Percentiles rank a stretch among this genome's conserved stretches.
phyloP scores from a whole-genome alignment of 2,329 filamentous ascomycete genomes.

The Ceratocystis variospora region DNA sequence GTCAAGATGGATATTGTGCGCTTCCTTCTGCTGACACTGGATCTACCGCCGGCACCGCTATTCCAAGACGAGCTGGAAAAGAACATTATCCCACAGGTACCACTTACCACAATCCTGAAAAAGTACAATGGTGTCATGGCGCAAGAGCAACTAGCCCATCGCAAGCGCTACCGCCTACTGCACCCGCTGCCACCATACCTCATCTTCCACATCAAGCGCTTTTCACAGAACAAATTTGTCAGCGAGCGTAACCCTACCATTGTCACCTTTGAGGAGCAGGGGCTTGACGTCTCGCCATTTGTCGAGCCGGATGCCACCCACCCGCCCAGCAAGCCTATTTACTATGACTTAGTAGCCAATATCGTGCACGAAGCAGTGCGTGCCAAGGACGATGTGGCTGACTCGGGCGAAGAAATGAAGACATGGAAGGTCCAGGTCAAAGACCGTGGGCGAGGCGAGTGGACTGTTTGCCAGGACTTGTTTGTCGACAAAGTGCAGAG shows the following conservation, averaged over 20 bases:
- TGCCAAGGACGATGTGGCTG: constrained; percentile 69
- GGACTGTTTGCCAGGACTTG: constrained; percentile 87
- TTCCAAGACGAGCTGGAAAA: constrained; percentile 91
- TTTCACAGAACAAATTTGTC: constrained; percentile 93
- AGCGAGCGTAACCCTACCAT: constrained; percentile 94
- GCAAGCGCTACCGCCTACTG: constrained; percentile 76
- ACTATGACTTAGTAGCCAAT: constrained; percentile 93
- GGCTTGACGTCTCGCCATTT: constrained; percentile 78
- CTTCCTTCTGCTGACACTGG: constrained; percentile 84
- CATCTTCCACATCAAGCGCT: constrained; percentile 91
- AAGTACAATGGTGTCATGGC: constrained; percentile 86
- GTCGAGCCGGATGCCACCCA: constrained; percentile 71
- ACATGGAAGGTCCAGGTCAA: constrained; percentile 88
- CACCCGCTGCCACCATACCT: constrained; percentile 87
- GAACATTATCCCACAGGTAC: constrained; percentile 91
- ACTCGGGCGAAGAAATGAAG: constrained; percentile 73
- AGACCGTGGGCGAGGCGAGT: constrained; percentile 69
- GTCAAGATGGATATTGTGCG: constrained; percentile 65
- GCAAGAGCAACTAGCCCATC: constrained; percentile 78
- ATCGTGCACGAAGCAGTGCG: constrained; percentile 76
- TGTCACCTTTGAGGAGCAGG: constrained; percentile 77
- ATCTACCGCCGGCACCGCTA: constrained; percentile 78
- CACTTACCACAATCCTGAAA: constrained; percentile 65
- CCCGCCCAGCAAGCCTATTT: constrained; percentile 65
- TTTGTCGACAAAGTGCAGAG: constrained; percentile 81